phyloP scores from a whole-genome alignment of 2,329 filamentous ascomycete species.

The Colletotrichum tabaci region DNA sequence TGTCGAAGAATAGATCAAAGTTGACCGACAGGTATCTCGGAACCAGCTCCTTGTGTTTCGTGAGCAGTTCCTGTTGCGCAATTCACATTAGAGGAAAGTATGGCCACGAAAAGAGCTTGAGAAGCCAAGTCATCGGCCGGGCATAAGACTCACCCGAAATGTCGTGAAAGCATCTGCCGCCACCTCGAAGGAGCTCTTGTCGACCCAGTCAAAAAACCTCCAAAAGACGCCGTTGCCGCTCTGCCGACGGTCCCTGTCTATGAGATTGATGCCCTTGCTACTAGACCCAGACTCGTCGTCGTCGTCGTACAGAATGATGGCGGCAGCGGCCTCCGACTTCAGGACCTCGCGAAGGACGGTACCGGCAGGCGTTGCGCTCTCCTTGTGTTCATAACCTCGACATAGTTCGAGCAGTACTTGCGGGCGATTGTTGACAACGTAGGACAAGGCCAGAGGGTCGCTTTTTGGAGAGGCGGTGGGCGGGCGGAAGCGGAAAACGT shows the following conservation, averaged over 20 bases:
- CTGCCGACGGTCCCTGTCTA: constrained; percentile 82
- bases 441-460: constrained; percentile 88
- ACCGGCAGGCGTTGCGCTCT: constrained; percentile 92
- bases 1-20: constrained; percentile 92
- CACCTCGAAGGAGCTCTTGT: constrained; percentile 96
- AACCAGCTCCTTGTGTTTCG: constrained; percentile 92
- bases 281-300: constrained; percentile 79
- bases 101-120: not conserved
- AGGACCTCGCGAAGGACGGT: constrained; percentile 89
- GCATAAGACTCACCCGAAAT: constrained; percentile 79
- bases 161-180: constrained; percentile 98
- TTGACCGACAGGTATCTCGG: constrained; percentile 90
- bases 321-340: constrained; percentile 92
- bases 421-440: constrained; percentile 88
- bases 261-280: constrained; percentile 81
- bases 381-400: constrained; percentile 89
- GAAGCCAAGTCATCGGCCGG: not conserved
- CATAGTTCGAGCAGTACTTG: constrained; percentile 92
- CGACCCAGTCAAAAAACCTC: constrained; percentile 98
- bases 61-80: constrained; percentile 82
- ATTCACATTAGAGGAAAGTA: constrained; percentile 16
- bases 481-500: constrained; percentile 91
- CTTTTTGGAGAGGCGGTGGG: constrained; percentile 75
- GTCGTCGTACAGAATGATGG: constrained; percentile 94
- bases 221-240: constrained; percentile 91